Conservation (phyloP, 2,329 filamentous ascomycete genomes). For the Venturia nashicola region DNA sequence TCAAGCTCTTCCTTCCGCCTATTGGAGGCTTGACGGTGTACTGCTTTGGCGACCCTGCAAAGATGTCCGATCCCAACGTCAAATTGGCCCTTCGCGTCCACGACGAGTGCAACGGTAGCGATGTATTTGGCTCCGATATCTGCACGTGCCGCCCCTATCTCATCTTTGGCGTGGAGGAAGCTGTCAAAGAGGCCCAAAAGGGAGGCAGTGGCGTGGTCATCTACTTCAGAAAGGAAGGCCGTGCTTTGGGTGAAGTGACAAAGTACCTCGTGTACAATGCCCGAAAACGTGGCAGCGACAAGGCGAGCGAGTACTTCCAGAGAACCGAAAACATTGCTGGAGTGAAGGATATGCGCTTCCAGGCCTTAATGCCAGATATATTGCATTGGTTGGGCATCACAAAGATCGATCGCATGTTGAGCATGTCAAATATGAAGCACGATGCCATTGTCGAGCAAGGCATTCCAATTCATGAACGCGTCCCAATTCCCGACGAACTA, state of each 20-base stretch:
- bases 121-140: conserved; percentile 96
- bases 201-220: conserved; percentile 92
- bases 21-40: conserved; percentile 95
- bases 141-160: conserved; percentile 94
- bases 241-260: conserved; percentile 87
- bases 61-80: conserved; percentile 78
- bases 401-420: conserved; percentile 97
- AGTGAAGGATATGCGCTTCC: conserved; percentile 94
- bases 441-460: conserved; percentile 78
- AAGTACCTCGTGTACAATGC: conserved; percentile 79
- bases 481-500: conserved; percentile 85
- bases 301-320: conserved; percentile 85
- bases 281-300: conserved; percentile 23
- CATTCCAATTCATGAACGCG: conserved; percentile 76
- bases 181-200: conserved; percentile 90
- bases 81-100: conserved; percentile 76
- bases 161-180: conserved; percentile 94
- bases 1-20: conserved; percentile 90
- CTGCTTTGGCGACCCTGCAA: conserved; percentile 88
- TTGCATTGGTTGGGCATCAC: conserved; percentile 96
- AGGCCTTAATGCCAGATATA: conserved; percentile 95
- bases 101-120: conserved; percentile 86
- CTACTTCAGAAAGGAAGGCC: conserved; percentile 96
- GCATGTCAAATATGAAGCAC: conserved; percentile 97
- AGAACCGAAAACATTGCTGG: conserved; percentile 97